Evolutionary conservation across 305 asterid genomes (phyloP).

Genomic region (Fraxinus baroniana): DNA sequence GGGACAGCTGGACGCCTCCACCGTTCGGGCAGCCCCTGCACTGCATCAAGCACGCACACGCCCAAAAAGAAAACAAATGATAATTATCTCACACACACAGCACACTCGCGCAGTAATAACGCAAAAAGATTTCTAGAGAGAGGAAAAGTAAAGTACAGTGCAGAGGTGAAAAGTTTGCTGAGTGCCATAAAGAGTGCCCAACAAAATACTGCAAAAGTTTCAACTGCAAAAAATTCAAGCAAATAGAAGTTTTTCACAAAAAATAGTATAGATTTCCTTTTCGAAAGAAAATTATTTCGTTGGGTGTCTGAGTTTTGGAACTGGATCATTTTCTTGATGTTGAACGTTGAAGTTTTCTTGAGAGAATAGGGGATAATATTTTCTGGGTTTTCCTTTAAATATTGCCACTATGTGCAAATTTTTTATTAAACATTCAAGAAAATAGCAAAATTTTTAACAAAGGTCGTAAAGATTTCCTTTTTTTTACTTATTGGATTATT

Average conservation of each 20-base stretch:
- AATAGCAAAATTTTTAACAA: not conserved
- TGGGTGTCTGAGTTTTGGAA: not conserved
- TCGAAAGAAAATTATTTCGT: not conserved
- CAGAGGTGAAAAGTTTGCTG: slow-evolving; percentile 29
- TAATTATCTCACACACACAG: slow-evolving; percentile 1
- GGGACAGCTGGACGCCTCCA: not conserved
- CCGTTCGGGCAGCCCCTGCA: not conserved
- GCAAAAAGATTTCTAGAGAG: not conserved
- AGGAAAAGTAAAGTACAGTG: slow-evolving; percentile 26
- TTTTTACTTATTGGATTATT: not conserved
- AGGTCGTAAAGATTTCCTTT: not conserved
- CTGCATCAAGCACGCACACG: not conserved
- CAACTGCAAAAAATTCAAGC: not conserved
- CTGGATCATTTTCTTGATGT: not conserved
- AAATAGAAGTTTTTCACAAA: not conserved
- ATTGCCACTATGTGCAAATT: not conserved
- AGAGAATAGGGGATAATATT: not conserved
- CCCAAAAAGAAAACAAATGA: not conserved
- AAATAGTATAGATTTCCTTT: not conserved
- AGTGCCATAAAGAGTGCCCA: slow-evolving; percentile 29
- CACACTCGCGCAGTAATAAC: not conserved
- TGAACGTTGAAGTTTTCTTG: not conserved
- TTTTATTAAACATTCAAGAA: slow-evolving; percentile 3
- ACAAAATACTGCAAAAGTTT: slow-evolving; percentile 2
- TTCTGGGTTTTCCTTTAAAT: not conserved